phyloP scores from a whole-genome alignment of 208 protist species.

The Leishmania amazonensis region DNA sequence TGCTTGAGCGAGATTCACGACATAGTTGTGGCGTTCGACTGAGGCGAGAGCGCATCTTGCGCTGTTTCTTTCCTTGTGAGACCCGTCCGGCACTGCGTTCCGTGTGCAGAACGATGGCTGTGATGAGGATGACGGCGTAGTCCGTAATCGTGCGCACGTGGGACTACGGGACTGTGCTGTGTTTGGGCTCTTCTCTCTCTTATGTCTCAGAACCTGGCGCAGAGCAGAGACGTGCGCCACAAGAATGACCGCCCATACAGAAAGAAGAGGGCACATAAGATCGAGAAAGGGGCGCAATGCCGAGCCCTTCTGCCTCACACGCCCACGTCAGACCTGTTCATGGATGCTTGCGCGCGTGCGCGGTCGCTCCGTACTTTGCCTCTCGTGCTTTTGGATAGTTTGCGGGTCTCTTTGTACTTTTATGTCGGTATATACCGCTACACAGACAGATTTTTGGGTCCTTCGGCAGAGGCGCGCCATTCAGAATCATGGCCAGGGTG shows the following conservation, averaged over 20 bases:
- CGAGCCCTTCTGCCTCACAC: not conserved
- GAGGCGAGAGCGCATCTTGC: not conserved
- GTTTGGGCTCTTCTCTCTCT: not conserved
- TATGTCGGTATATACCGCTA: not conserved
- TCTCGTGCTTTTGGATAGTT: not conserved
- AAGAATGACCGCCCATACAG: not conserved
- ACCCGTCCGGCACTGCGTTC: not conserved
- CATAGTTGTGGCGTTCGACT: slow-evolving; percentile 41
- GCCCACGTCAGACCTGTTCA: not conserved
- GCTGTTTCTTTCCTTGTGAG: not conserved
- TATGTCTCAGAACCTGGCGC: not conserved
- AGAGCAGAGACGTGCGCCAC: not conserved
- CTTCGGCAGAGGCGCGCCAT: not conserved
- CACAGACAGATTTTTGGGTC: not conserved
- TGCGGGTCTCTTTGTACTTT: not conserved
- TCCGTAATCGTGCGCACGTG: not conserved
- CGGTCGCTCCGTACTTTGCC: not conserved
- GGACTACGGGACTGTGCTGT: not conserved
- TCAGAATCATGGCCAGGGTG: not conserved
- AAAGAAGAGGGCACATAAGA: not conserved
- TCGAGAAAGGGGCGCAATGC: not conserved
- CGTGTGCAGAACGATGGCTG: not conserved
- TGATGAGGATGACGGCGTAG: not conserved
- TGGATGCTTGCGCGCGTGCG: not conserved
- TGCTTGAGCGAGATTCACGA: slow-evolving; percentile 56